Percentiles rank a stretch among this genome's conserved stretches.
Evolutionary conservation across 371 early-diverging fungal species (phyloP).

Genomic region (Mortierella sp.): DNA sequence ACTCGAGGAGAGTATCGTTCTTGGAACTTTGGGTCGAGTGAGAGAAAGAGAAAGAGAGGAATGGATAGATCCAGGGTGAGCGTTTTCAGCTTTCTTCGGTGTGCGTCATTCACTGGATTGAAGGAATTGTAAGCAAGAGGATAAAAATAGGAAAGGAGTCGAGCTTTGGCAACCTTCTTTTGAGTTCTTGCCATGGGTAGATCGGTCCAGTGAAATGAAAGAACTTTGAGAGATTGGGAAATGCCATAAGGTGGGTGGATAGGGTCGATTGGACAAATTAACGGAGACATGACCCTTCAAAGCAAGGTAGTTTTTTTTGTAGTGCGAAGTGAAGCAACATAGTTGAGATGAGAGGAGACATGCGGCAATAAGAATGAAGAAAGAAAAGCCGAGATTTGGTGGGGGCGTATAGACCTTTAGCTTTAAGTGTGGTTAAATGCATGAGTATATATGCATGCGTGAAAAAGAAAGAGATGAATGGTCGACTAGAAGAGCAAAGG

Average conservation of each 20-base stretch:
- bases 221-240: neutral
- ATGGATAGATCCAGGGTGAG: neutral
- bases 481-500: neutral
- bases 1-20: neutral
- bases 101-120: neutral
- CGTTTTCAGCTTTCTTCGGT: neutral
- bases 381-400: neutral
- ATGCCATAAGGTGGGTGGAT: neutral
- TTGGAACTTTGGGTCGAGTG: neutral
- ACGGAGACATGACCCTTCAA: neutral
- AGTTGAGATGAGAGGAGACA: neutral
- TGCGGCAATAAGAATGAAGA: neutral
- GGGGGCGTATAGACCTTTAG: no score
- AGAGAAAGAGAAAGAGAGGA: neutral
- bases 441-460: neutral
- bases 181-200: neutral
- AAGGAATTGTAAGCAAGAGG: neutral
- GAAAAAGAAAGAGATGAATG: neutral
- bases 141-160: neutral
- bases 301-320: neutral
- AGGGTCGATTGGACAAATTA: neutral
- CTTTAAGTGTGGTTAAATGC: neutral
- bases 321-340: neutral
- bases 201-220: neutral
- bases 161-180: neutral